Evolutionary conservation across 2,329 filamentous ascomycete species (phyloP), one percentile per base, ranked within the genome.

Genomic region (Stagonosporopsis chrysanthemi): DNA sequence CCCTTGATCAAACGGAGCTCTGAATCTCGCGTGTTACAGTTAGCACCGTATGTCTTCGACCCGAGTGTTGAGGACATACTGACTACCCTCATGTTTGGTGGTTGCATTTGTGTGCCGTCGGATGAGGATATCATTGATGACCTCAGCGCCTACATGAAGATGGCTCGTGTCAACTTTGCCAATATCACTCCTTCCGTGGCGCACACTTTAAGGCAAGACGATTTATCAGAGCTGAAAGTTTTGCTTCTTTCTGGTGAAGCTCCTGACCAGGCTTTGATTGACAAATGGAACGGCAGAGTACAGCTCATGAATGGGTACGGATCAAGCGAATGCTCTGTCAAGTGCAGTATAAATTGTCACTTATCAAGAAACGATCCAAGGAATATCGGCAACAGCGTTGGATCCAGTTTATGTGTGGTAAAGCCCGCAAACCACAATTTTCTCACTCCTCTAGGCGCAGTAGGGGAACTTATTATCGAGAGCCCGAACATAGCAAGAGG

Each of bases 381-480:
- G n/a, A 33, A 31, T 28, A 76, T 87, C 8, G 74, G 78, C 1
- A 80, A 78, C 33, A 76, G 77, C 4, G 41, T 49, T 40, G 53
- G 50, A 12, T 31, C 29, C 6, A 31, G 5, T 11, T 3, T 40
- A 5, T 41, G 39, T 22, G 39, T 41, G 12, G 39, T 24, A 3
- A 24, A 24, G 19, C 22, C 39, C 5, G 15, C 19, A 12, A 24
- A 74, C 43, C 56, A 56, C 19, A 36, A 70, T n/a, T 35, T 31
- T 7, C 61, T 72, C 9, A 52, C 69, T 14, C 55, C 58, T 17
- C n/a, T 63, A 31, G 61, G 63, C 7, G 47, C 24, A 19, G 58
- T 64, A 36, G 68, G 67, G 1, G 85, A 88, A 64, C 75, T 88
- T 1, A 77, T 86, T 2, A 80, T 88, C 17, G 83, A 86, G 58